Evolutionary conservation across 257 asterid species (phyloP).

Genomic region (Salvia splendens): DNA sequence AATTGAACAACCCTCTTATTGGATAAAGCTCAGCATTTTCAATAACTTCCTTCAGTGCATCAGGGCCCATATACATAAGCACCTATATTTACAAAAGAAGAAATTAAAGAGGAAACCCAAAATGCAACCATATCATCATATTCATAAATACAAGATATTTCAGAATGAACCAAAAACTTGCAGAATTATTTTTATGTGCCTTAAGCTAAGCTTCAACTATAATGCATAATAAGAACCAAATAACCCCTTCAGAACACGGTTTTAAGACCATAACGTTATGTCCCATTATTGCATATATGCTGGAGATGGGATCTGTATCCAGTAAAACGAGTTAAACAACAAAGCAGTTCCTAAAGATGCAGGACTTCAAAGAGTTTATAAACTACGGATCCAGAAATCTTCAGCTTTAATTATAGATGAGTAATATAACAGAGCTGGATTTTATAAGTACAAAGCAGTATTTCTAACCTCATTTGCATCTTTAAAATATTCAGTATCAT

Average conservation of each 20-base stretch:
- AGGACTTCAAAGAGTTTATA: too few species aligned
- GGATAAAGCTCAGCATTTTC: conserved; percentile 91
- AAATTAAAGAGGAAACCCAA: neutral
- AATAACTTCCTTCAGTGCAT: conserved; percentile 71
- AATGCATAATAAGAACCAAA: too few species aligned
- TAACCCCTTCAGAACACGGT: too few species aligned
- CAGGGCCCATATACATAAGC: conserved; percentile 87
- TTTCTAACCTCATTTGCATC: conserved; percentile 91
- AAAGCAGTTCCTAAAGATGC: too few species aligned
- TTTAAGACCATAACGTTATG: too few species aligned
- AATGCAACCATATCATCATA: conserved; percentile 3
- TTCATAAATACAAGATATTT: neutral
- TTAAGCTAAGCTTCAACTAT: neutral
- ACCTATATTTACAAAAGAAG: conserved; percentile 51
- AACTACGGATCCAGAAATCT: too few species aligned
- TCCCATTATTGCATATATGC: too few species aligned
- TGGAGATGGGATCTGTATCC: too few species aligned
- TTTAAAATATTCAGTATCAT: conserved; percentile 57
- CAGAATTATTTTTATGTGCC: neutral
- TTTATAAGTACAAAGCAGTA: too few species aligned
- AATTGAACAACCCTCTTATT: conserved; percentile 80
- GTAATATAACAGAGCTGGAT: too few species aligned
- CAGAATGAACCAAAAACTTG: neutral
- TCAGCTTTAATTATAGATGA: too few species aligned
- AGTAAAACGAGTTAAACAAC: too few species aligned